Base-by-base conservation (phyloP, 257 asterid species). In the Leptodermis oblonga region DNA sequence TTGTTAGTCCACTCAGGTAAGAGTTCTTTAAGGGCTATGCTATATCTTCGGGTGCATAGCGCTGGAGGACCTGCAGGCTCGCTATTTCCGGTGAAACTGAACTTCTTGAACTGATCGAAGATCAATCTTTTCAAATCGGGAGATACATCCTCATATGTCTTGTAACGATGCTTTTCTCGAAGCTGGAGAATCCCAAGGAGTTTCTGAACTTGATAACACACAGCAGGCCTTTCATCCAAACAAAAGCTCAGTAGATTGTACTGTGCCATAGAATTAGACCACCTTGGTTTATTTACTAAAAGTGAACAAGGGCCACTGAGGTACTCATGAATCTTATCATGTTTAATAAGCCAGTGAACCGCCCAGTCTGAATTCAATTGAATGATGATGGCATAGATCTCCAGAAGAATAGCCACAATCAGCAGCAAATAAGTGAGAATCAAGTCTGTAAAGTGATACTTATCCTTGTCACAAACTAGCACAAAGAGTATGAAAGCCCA, bases 261-360 rank as follows among this genome's bases (percentile, higher is more conserved):
- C 68, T 79, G 91, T 23, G 84, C 78, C 73, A 78, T 79, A 41
- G 69, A 79, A 68, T 69, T 63, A 73, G 88, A 86, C 91, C 86
- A 86, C 39, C 86, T 77, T 63, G 42, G 72, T 23, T 43, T 45
- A 46, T 22, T 51, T 12, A 76, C 70, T 43, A 20, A 8, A n/a
- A 46, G 63, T 55, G 53, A 54, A 74, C 61, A 11, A 61, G n/a
- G 9, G 17, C 28, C 53, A 14, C 7, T 70, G 58, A 63, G 73
- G 46, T 30, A 52, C 3, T 48, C 42, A 22, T 6, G 20, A 23
- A 52, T 37, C 10, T 1, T 71, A 1, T 55, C 33, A 1, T 28
- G 34, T 22, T 67, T 69, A 39, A 52, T 60, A 79, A 83, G 70
- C 85, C 76, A 76, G 42, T 42, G 52, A 65, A 23, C 66, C 0